These are phyloP conservation scores for Bruguiera gymnorhiza DNA, from an alignment of 345 rosid species.

Conservation along the genomic window DNA sequence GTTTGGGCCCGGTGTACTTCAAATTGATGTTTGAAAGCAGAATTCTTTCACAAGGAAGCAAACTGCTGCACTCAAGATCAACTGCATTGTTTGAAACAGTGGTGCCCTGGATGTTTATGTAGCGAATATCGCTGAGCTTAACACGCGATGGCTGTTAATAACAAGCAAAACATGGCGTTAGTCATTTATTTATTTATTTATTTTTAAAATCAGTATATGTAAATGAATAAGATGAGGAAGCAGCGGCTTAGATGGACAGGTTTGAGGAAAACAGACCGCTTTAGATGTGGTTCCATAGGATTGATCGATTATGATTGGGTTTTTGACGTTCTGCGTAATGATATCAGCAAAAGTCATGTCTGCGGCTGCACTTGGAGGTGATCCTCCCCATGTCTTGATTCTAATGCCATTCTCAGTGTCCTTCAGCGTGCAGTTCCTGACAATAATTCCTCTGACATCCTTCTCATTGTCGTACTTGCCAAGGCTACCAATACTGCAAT, in stretches of 20 bases:
- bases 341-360: slow-evolving; percentile 43
- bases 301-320: slow-evolving; percentile 75
- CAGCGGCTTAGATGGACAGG: too few species aligned
- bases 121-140: slow-evolving; percentile 38
- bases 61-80: slow-evolving; percentile 43
- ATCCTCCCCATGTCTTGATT: slow-evolving; percentile 63
- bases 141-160: slow-evolving; percentile 46
- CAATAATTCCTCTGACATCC: slow-evolving; percentile 46
- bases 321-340: slow-evolving; percentile 45
- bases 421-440: slow-evolving; percentile 47
- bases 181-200: too few species aligned
- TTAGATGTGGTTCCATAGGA: slow-evolving; percentile 25
- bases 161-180: background rate
- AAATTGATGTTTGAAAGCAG: slow-evolving; percentile 38
- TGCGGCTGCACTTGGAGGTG: slow-evolving; percentile 45
- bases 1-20: slow-evolving; percentile 25
- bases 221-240: too few species aligned
- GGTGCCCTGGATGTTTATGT: slow-evolving; percentile 48
- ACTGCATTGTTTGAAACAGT: slow-evolving; percentile 38
- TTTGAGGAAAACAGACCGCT: slow-evolving; percentile 17
- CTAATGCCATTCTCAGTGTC: slow-evolving; percentile 60
- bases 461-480: slow-evolving; percentile 55
- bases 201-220: too few species aligned
- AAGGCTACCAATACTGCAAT: slow-evolving; percentile 67
- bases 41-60: slow-evolving; percentile 43